A percentile compares a stretch with the other conserved stretches of the same genome.
Evolutionary conservation across 352 stramenopile genomes (phyloP).

Genomic region (Globisporangium radiosum): DNA sequence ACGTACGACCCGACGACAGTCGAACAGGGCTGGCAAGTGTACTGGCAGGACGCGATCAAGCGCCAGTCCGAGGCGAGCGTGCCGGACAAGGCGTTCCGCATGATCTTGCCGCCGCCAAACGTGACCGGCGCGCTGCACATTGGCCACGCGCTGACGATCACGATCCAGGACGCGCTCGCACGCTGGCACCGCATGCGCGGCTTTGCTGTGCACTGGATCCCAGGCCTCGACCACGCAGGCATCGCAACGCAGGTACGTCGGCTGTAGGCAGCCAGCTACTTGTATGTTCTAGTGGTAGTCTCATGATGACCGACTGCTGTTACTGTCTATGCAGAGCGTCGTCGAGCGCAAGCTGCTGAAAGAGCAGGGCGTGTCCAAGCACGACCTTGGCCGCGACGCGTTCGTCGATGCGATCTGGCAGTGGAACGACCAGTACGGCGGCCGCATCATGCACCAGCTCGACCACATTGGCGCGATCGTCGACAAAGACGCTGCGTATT

Average conservation of each 20-base stretch:
- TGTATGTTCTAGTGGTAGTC: not conserved
- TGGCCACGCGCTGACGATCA: constrained; percentile 97
- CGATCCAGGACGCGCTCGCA: constrained; percentile 96
- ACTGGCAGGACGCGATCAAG: constrained; percentile 53
- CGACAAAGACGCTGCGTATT: constrained; percentile 96
- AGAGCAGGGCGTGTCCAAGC: constrained; percentile 81
- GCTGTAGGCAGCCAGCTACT: not conserved
- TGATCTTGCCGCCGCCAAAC: constrained; percentile 95
- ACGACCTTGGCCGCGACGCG: constrained; percentile 95
- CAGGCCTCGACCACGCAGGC: constrained; percentile 96
- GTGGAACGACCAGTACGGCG: constrained; percentile 98
- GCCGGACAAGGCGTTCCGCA: constrained; percentile 33
- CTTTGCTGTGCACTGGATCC: constrained; percentile 96
- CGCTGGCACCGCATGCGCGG: constrained; percentile 98
- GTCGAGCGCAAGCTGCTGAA: constrained; percentile 99
- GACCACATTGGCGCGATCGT: constrained; percentile 91
- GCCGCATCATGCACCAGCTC: constrained; percentile 94
- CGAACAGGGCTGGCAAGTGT: constrained; percentile 63
- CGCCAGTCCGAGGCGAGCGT: constrained; percentile 9
- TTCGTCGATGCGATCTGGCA: constrained; percentile 97
- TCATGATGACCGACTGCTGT: not conserved
- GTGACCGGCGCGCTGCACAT: constrained; percentile 94
- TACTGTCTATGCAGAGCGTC: constrained; percentile 65
- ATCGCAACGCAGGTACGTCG: constrained; percentile 93
- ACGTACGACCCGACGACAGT: constrained; percentile 61